These are phyloP conservation scores for Entamoeba invadens DNA, from an alignment of 208 protist species.

Conservation along the genomic window DNA sequence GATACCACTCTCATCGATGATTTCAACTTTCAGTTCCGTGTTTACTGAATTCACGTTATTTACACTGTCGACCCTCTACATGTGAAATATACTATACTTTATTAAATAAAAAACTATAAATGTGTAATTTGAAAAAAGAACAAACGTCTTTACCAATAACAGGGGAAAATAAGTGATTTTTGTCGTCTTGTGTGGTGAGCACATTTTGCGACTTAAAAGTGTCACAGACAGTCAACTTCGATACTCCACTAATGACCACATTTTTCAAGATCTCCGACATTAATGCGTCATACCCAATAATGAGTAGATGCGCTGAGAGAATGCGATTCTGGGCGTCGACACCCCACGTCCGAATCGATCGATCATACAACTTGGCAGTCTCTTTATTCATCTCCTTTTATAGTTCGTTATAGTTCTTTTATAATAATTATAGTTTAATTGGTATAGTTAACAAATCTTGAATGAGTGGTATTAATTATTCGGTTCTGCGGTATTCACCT, in stretches of 20 bases:
- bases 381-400: not conserved
- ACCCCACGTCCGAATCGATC: not conserved
- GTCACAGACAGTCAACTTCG: not conserved
- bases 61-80: not conserved
- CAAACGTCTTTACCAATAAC: not conserved
- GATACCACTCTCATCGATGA: not conserved
- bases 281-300: not conserved
- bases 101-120: no score
- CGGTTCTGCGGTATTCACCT: not conserved
- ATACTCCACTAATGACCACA: not conserved
- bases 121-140: not conserved
- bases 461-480: no score
- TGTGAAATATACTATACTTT: no score
- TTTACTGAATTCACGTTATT: not conserved
- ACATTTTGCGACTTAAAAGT: not conserved
- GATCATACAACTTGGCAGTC: not conserved
- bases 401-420: no score
- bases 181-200: not conserved
- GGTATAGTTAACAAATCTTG: no score
- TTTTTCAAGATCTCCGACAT: not conserved
- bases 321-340: not conserved
- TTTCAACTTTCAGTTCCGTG: not conserved
- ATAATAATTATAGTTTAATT: no score
- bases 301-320: not conserved
- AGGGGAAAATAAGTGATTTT: not conserved